Percentiles rank a stretch among this genome's conserved stretches.
These are phyloP conservation scores for Aristolochia fimbriata DNA, from an alignment of 164 flowering plant genomes.

Conservation along the genomic window DNA sequence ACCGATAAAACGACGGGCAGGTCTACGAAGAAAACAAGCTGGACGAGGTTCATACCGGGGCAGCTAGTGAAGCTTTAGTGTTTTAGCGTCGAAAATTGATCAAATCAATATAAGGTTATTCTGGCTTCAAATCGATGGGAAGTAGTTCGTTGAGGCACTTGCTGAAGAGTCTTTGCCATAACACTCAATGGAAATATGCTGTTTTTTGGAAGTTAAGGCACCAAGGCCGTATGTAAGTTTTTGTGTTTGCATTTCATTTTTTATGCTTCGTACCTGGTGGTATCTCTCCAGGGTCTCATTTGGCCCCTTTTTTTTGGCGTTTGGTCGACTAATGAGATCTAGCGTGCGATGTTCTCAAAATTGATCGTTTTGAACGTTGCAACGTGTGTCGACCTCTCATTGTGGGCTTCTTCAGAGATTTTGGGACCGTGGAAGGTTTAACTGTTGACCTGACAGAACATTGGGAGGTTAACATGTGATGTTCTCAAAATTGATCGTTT, in stretches of 20 bases:
- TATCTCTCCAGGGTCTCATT: too few relatives aligned
- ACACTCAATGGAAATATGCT: constrained; percentile 74
- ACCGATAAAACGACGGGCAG: constrained; percentile 59
- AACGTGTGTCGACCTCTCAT: too few relatives aligned
- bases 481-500: too few relatives aligned
- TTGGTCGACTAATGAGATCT: too few relatives aligned
- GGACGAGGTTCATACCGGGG: constrained; percentile 81
- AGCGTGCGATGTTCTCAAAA: too few relatives aligned
- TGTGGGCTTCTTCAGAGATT: too few relatives aligned
- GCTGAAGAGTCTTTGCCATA: constrained; percentile 49
- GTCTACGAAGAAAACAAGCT: constrained; percentile 68
- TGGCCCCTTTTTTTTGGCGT: too few relatives aligned
- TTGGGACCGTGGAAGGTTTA: too few relatives aligned
- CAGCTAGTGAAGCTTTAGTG: constrained; percentile 38
- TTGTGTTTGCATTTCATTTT: too few relatives aligned
- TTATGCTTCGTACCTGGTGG: background rate
- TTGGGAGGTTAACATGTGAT: too few relatives aligned
- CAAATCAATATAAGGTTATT: background rate
- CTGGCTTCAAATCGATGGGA: constrained; percentile 27
- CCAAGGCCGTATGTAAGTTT: constrained; percentile 45
- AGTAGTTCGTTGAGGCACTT: constrained; percentile 37
- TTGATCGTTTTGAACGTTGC: too few relatives aligned
- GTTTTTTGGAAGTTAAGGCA: constrained; percentile 76
- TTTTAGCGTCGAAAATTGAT: background rate
- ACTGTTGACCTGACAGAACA: too few relatives aligned